Evolutionary conservation across 2,329 filamentous ascomycete genomes (phyloP), one percentile per base, ranked within the genome.

Genomic region (Rhinocladiella mackenziei): DNA sequence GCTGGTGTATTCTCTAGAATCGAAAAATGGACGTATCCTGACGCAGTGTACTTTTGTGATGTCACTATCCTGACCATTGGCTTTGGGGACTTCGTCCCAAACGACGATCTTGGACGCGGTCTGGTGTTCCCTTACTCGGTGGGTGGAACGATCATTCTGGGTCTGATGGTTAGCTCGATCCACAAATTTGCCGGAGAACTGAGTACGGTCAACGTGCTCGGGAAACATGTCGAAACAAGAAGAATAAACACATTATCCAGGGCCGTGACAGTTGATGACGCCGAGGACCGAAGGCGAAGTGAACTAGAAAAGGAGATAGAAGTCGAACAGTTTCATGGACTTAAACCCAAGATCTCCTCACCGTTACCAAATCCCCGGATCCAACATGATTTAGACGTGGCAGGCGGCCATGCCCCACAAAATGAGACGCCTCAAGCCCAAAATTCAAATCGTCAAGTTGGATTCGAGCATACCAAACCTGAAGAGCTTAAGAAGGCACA

Each of bases 121-220:
- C 71, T 96, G 2, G 70, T 95, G 20, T 83, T 95, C 39, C 89
- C 89, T 0, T 96, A 86, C 56, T 83, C 89, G 0, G 78, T 94
- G 0, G 73, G 89, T 5, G 89, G 89, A 2, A 83, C 92, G 44
- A 84, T 94, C 48, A 89, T 85, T 55, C 74, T 94, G 1, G 88
- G 86, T 78, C 72, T 95, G 17, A 83, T 94, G 43, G 83, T 95
- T 17, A 81, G 81, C 14, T 88, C 84, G 28, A 87, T 94, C 50
- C 78, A 86, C 23, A 85, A 73, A 31, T 83, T 83, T 48, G 76
- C 75, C 2, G 58, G 65, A 7, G 76, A 83, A 47, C 65, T 84
- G 20, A 75, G 77, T 17, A 70, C 76, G 36, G 74, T 80, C 49
- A 82, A 84, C 28, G 71, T 85, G 17, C 65, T 85, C 37, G 72